phyloP scores from a whole-genome alignment of 1,139 yeast genomes.

The Debaryomyces singareniensis region DNA sequence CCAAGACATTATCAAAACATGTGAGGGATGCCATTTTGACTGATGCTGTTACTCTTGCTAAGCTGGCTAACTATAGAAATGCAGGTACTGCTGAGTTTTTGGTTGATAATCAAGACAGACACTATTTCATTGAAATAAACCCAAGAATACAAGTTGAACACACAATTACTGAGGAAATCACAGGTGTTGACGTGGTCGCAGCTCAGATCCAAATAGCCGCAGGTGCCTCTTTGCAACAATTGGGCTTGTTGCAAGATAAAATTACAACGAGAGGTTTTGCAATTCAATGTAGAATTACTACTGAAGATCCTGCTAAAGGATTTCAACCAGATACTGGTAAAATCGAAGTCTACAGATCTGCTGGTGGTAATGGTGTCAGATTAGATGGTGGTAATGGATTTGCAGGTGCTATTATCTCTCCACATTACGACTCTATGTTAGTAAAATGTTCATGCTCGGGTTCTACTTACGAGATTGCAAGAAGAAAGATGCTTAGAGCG shows the following conservation, averaged over 20 bases:
- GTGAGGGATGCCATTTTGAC: constrained; percentile 88
- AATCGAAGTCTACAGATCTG: constrained; percentile 94
- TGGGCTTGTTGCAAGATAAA: constrained; percentile 89
- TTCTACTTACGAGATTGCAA: constrained; percentile 90
- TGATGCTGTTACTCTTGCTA: constrained; percentile 92
- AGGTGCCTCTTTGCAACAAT: constrained; percentile 88
- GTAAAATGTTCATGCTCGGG: constrained; percentile 97
- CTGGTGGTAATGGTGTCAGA: constrained; percentile 99
- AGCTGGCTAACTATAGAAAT: constrained; percentile 82
- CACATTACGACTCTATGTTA: constrained; percentile 97
- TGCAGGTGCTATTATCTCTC: constrained; percentile 97
- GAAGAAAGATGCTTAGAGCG: constrained; percentile 96
- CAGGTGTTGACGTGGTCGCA: constrained; percentile 96
- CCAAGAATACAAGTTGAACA: constrained; percentile 99
- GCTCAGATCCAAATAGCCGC: constrained; percentile 99
- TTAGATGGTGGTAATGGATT: constrained; percentile 98
- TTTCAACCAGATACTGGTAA: constrained; percentile 99
- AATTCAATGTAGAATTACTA: constrained; percentile 97
- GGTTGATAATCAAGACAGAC: constrained; percentile 91
- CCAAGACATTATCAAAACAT: constrained; percentile 72
- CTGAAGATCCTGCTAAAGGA: constrained; percentile 94
- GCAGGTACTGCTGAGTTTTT: constrained; percentile 99
- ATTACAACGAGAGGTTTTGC: constrained; percentile 97
- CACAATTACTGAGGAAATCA: constrained; percentile 97
- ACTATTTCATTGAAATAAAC: constrained; percentile 95